A percentile compares a stretch with the other conserved stretches of the same genome.
Conservation (phyloP, 2,329 filamentous ascomycete species). For the Drechslera avenae region DNA sequence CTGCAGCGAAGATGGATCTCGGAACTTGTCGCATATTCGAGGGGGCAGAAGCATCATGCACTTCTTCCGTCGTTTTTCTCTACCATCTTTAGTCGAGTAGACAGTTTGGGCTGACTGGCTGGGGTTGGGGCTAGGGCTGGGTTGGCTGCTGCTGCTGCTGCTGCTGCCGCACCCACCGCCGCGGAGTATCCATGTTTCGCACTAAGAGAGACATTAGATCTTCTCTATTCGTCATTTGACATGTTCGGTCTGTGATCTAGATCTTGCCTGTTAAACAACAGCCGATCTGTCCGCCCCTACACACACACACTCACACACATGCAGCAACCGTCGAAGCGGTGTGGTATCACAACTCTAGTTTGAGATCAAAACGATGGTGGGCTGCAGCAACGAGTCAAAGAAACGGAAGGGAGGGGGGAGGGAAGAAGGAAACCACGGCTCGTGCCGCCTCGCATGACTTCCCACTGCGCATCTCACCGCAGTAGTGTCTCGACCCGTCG, state of each 20-base stretch:
- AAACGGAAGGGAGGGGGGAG: not conserved
- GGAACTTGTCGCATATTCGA: constrained; percentile 4
- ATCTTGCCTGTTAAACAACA: not conserved
- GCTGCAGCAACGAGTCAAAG: not conserved
- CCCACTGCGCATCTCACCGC: constrained; percentile 1
- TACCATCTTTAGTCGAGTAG: constrained; percentile 1
- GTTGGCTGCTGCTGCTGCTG: not conserved
- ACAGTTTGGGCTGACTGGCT: not conserved
- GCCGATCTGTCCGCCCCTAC: not conserved
- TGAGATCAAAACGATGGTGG: not conserved
- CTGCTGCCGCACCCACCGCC: not conserved
- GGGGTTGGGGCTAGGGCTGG: too few species aligned
- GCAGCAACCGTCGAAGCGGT: not conserved
- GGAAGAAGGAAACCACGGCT: constrained; percentile 7
- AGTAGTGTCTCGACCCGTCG: not conserved
- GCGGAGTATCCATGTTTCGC: not conserved
- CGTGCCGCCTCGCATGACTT: constrained; percentile 15
- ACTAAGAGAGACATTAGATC: not conserved
- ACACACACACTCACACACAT: not conserved
- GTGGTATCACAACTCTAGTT: too few species aligned
- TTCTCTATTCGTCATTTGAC: not conserved
- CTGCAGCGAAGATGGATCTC: constrained; percentile 8
- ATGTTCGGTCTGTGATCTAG: not conserved
- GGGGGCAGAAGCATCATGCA: not conserved
- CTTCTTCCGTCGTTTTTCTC: constrained; percentile 1